Evolutionary conservation across 2,329 filamentous ascomycete genomes (phyloP).

Genomic region (Ciborinia camelliae): DNA sequence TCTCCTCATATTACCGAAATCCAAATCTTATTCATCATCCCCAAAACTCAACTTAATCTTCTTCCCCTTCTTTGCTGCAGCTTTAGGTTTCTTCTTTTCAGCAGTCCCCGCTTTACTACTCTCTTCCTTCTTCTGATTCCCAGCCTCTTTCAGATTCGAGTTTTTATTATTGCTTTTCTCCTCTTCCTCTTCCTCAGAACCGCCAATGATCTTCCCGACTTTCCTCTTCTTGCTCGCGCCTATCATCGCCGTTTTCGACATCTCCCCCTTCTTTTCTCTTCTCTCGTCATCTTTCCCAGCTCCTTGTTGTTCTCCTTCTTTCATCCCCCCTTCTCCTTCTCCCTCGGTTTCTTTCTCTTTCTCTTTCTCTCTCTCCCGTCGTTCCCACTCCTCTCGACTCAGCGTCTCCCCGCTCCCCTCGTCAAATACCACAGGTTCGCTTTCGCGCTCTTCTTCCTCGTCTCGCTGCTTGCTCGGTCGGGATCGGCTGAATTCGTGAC

Average conservation of each 20-base stretch:
- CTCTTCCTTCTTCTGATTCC: background rate
- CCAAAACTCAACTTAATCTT: constrained; percentile 68
- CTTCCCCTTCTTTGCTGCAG: constrained; percentile 42
- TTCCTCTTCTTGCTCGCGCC: constrained; percentile 54
- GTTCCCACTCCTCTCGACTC: constrained; percentile 39
- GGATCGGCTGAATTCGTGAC: constrained; percentile 39
- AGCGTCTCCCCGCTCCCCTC: constrained; percentile 62
- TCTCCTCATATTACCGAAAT: background rate
- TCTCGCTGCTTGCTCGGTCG: constrained; percentile 49
- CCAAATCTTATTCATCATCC: constrained; percentile 48
- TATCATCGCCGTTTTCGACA: constrained; percentile 44
- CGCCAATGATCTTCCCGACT: constrained; percentile 49
- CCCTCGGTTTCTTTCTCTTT: constrained; percentile 28
- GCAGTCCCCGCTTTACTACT: constrained; percentile 2
- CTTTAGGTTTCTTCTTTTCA: constrained; percentile 32
- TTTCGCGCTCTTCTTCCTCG: constrained; percentile 69
- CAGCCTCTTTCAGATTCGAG: background rate
- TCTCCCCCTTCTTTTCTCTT: constrained; percentile 43
- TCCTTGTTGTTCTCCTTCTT: constrained; percentile 18
- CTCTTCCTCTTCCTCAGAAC: constrained; percentile 27
- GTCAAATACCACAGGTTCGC: constrained; percentile 71
- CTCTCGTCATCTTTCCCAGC: constrained; percentile 37
- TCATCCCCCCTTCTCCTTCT: constrained; percentile 3
- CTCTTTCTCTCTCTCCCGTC: constrained; percentile 34
- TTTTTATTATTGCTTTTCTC: background rate